Evolutionary conservation across 2,329 filamentous ascomycete genomes (phyloP).

Genomic region (Monosporascus ibericus): DNA sequence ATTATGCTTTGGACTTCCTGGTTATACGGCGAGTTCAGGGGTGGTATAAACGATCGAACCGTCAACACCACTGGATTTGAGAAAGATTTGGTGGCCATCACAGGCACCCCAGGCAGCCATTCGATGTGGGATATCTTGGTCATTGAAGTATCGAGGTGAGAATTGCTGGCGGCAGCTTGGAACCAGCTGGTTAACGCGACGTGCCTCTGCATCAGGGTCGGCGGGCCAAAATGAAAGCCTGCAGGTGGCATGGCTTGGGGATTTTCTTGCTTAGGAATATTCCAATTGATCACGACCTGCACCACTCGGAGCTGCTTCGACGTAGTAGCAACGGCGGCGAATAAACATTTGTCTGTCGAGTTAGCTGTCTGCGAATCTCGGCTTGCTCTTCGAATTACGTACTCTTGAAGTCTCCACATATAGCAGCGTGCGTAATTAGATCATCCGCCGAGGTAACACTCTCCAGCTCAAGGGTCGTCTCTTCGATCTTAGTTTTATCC

Average conservation of each 20-base stretch:
- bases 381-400: slow-evolving; percentile 17
- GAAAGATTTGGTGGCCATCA: slow-evolving; percentile 50
- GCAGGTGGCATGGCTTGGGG: slow-evolving; percentile 41
- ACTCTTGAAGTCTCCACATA: slow-evolving; percentile 67
- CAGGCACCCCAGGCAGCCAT: slow-evolving; percentile 61
- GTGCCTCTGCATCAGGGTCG: slow-evolving; percentile 48
- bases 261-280: slow-evolving; percentile 48
- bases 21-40: slow-evolving; percentile 48
- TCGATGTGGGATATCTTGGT: slow-evolving; percentile 68
- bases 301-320: slow-evolving; percentile 70
- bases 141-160: slow-evolving; percentile 44
- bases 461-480: slow-evolving; percentile 68
- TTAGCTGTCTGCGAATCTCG: slow-evolving; percentile 3
- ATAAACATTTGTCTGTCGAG: slow-evolving; percentile 37
- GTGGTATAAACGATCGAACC: slow-evolving; percentile 59
- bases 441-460: slow-evolving; percentile 66
- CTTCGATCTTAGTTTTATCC: slow-evolving; percentile 64
- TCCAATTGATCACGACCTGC: slow-evolving; percentile 71
- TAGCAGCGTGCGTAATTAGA: slow-evolving; percentile 71
- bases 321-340: slow-evolving; percentile 62
- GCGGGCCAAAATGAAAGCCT: slow-evolving; percentile 38
- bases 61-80: slow-evolving; percentile 61
- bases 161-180: slow-evolving; percentile 37
- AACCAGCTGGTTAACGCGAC: slow-evolving; percentile 54
- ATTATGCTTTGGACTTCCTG: slow-evolving; percentile 68